Evolutionary conservation across 169 alveolate genomes (phyloP).

Genomic region (Cardiosporidium cionae): DNA sequence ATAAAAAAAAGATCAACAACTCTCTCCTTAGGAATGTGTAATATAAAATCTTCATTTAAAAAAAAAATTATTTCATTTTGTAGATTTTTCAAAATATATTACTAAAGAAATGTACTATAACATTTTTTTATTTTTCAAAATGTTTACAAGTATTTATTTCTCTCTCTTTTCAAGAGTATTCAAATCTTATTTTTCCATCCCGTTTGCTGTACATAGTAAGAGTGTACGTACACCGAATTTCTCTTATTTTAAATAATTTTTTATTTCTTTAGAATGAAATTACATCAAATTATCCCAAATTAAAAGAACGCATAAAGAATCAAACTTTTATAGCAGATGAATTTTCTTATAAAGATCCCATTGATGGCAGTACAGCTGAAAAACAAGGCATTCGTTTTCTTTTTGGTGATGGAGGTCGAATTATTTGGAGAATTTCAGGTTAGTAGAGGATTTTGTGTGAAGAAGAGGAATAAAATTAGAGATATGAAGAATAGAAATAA

Average conservation of each 20-base stretch:
- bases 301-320: neutral
- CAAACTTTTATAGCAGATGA: slow-evolving; percentile 51
- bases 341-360: slow-evolving; percentile 82
- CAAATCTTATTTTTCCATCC: slow-evolving; percentile 28
- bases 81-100: no score
- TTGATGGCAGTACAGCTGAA: slow-evolving; percentile 79
- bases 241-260: neutral
- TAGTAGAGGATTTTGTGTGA: neutral
- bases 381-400: slow-evolving; percentile 82
- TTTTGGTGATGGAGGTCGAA: slow-evolving; percentile 73
- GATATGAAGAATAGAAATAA: neutral
- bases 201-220: slow-evolving; percentile 5
- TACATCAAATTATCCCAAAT: neutral
- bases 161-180: neutral
- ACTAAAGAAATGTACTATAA: neutral
- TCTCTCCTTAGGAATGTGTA: no score
- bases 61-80: no score
- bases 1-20: no score
- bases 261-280: neutral
- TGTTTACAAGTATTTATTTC: neutral
- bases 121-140: neutral
- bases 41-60: no score
- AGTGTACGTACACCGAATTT: neutral
- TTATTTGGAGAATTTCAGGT: slow-evolving; percentile 80
- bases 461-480: neutral